Conservation (phyloP, 1,284 basidiomycete genomes). For the Apiotrichum porosum region DNA sequence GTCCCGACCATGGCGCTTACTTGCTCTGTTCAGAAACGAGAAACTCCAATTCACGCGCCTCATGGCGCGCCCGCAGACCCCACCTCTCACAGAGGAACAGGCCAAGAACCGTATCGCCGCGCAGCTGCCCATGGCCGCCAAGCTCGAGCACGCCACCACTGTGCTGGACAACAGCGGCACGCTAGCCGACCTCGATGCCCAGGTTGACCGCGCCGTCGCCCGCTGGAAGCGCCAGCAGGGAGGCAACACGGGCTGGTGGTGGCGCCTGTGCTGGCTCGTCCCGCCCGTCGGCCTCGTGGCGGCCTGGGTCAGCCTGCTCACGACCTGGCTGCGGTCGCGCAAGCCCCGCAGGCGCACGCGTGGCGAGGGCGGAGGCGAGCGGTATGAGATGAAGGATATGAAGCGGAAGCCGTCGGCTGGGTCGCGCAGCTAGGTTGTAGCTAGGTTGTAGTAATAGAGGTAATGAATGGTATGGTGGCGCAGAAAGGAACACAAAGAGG, state of each 20-base stretch:
- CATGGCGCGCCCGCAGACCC: conserved; percentile 61
- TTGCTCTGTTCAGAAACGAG: conserved; percentile 58
- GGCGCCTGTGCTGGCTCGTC: conserved; percentile 69
- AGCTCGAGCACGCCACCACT: conserved; percentile 75
- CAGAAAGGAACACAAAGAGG: too few relatives aligned
- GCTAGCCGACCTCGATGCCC: conserved; percentile 60
- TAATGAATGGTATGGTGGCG: too few relatives aligned
- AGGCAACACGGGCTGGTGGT: conserved; percentile 53
- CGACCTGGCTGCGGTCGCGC: conserved; percentile 13
- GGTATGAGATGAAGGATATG: conserved; percentile 33
- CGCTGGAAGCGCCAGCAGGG: conserved; percentile 59
- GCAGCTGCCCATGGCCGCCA: conserved; percentile 73
- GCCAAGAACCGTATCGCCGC: conserved; percentile 71
- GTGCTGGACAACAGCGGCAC: conserved; percentile 87
- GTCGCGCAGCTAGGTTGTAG: conserved; percentile 11
- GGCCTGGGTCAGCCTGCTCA: conserved; percentile 26
- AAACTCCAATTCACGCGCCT: conserved; percentile 70
- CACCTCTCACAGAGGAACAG: conserved; percentile 51
- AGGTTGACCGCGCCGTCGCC: conserved; percentile 64
- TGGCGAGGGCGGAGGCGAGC: conserved; percentile 29
- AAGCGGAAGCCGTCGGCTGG: too few relatives aligned
- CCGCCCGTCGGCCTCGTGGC: conserved; percentile 63
- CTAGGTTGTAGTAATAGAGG: too few relatives aligned
- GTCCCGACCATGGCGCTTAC: neutral
- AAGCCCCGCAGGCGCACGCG: conserved; percentile 20